Percentiles rank a stretch among this genome's conserved stretches.
Conservation (phyloP, 352 stramenopile species). For the Pythium vanterpoolii region DNA sequence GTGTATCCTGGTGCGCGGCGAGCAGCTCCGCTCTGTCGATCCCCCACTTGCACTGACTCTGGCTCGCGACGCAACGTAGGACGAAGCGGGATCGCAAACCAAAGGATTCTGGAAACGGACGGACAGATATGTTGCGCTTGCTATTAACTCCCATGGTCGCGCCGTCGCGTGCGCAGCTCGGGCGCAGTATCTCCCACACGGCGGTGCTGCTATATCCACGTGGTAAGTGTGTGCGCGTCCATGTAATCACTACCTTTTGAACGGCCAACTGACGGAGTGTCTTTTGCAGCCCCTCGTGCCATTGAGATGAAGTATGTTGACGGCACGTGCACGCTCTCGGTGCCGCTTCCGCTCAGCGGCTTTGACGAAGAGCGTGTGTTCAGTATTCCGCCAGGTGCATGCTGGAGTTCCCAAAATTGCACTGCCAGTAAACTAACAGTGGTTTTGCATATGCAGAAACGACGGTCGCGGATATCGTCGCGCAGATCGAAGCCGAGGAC, state of each 20-base stretch:
- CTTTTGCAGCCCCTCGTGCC: conserved; percentile 22
- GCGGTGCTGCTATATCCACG: conserved; percentile 14
- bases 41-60: conserved; percentile 16
- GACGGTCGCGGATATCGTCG: conserved; percentile 65
- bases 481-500: conserved; percentile 78
- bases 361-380: conserved; percentile 81
- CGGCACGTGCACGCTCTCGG: conserved; percentile 64
- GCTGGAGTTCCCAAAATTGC: too few species aligned
- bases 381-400: conserved; percentile 53
- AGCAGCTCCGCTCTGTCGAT: conserved; percentile 12
- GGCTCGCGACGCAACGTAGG: conserved; percentile 5
- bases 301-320: conserved; percentile 83
- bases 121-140: conserved; percentile 14
- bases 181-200: conserved; percentile 22
- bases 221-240: conserved; percentile 2
- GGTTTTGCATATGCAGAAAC: conserved; percentile 58
- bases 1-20: conserved; percentile 22
- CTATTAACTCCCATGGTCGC: neutral
- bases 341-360: conserved; percentile 71
- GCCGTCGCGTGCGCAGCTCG: conserved; percentile 11
- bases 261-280: neutral
- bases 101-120: neutral
- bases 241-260: neutral
- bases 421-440: too few species aligned
- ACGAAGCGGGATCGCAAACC: neutral